Conservation (phyloP, 371 early-diverging fungal species). For the Mucor racemosus region DNA sequence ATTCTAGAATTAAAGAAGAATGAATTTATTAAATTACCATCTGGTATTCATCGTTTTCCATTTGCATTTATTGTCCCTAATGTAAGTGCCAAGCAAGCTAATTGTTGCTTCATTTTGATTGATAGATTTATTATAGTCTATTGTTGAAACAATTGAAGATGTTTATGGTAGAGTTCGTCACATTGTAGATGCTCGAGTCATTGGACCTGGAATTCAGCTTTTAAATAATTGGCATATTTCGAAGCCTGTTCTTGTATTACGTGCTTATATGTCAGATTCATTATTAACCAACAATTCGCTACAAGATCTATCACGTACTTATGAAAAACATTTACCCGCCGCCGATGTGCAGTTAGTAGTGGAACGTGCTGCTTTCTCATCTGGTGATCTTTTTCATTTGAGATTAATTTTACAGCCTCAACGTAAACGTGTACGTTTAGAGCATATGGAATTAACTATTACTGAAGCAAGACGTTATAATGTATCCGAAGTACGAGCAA, state of each 20-base stretch:
- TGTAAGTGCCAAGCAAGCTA: slow-evolving; percentile 31
- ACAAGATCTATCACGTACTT: slow-evolving; percentile 43
- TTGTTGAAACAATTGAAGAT: slow-evolving; percentile 44
- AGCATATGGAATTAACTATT: slow-evolving; percentile 33
- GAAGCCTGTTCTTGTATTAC: slow-evolving; percentile 38
- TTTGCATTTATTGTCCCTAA: slow-evolving; percentile 45
- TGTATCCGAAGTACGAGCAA: slow-evolving; percentile 32
- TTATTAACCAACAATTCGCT: slow-evolving; percentile 36
- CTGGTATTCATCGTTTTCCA: slow-evolving; percentile 40
- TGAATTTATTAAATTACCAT: slow-evolving; percentile 24
- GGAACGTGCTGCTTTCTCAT: slow-evolving; percentile 42
- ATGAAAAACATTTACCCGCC: slow-evolving; percentile 37
- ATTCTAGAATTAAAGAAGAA: slow-evolving; percentile 30
- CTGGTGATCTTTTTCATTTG: slow-evolving; percentile 38
- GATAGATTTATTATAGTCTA: slow-evolving; percentile 17
- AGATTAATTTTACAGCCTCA: slow-evolving; percentile 36
- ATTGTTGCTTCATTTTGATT: slow-evolving; percentile 14
- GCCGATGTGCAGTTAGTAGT: slow-evolving; percentile 36
- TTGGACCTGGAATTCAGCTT: slow-evolving; percentile 27
- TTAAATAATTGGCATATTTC: slow-evolving; percentile 35
- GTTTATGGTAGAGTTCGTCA: slow-evolving; percentile 39
- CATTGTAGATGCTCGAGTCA: slow-evolving; percentile 32
- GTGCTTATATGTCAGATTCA: slow-evolving; percentile 43
- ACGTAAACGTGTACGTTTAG: slow-evolving; percentile 34
- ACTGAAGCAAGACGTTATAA: slow-evolving; percentile 31